Evolutionary conservation across 2,329 filamentous ascomycete genomes (phyloP).

Genomic region (Penicillium sp.): DNA sequence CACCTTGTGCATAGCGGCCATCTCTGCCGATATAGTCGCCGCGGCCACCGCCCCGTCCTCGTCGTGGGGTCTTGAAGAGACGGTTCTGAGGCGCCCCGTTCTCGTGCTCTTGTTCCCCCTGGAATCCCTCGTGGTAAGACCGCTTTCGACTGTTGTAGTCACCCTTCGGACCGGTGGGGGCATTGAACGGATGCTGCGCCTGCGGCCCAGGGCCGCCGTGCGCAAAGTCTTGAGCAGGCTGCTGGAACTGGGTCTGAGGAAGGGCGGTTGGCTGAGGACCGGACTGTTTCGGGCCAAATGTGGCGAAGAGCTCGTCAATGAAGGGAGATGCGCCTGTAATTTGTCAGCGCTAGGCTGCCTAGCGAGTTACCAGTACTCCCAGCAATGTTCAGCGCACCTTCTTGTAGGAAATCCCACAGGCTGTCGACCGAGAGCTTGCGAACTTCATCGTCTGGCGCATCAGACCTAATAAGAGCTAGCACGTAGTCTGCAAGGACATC

Average conservation of each 20-base stretch:
- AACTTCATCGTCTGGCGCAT: slow-evolving; percentile 55
- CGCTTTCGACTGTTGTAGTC: slow-evolving; percentile 51
- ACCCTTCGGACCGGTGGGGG: slow-evolving; percentile 22
- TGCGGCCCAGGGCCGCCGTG: slow-evolving; percentile 20
- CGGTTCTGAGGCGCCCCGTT: slow-evolving; percentile 46
- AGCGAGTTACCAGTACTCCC: background rate
- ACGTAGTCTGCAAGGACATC: slow-evolving; percentile 63
- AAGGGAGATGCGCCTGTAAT: slow-evolving; percentile 51
- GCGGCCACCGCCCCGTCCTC: slow-evolving; percentile 42
- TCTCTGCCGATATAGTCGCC: slow-evolving; percentile 41
- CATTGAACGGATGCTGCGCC: slow-evolving; percentile 23
- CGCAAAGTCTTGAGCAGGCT: slow-evolving; percentile 21
- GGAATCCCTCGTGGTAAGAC: slow-evolving; percentile 50
- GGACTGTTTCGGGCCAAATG: slow-evolving; percentile 47
- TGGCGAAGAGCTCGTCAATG: slow-evolving; percentile 56
- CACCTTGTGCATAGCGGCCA: slow-evolving; percentile 21
- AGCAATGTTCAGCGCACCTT: slow-evolving; percentile 41
- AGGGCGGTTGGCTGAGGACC: slow-evolving; percentile 20
- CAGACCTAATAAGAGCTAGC: slow-evolving; percentile 56
- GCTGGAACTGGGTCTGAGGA: slow-evolving; percentile 25
- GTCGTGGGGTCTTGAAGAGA: slow-evolving; percentile 47
- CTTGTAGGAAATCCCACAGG: slow-evolving; percentile 57
- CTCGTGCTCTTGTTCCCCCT: slow-evolving; percentile 44
- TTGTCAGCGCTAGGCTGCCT: slow-evolving; percentile 15
- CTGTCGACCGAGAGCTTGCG: slow-evolving; percentile 54